Evolutionary conservation across 1,284 basidiomycete species (phyloP), one percentile per base, ranked within the genome.

Genomic region (Melampsora larici-populina): DNA sequence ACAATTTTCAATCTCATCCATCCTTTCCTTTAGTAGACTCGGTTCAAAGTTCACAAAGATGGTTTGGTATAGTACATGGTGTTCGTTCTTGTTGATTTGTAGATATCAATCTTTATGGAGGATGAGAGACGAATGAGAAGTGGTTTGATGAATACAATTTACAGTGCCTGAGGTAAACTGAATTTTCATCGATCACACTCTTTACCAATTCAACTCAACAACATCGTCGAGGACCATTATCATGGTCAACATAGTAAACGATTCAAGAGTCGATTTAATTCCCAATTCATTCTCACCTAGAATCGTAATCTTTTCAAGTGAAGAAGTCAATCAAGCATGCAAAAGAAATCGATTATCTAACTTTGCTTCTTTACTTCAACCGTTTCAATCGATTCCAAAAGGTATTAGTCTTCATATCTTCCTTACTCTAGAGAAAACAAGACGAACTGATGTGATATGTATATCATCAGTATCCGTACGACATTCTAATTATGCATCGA

Each of bases 301-400:
- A 26, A 78, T 80, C 7, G 78, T 71, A 6, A 51, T 80, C 7
- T 80, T 80, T 55, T 36, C 79, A 8, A 79, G 79, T 26, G 26
- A 72, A 7, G 79, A 80, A 24, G 71, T 79, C 18, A 73, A 79
- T 36, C 43, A 78, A n/a, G 36, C 49, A 18, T 79, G 78, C 33
- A 29, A n/a, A n/a, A 70, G 64, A 29, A 81, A 80, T 62, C 69
- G 74, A 21, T 70, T 81, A 6, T 26, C 62, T 31, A 69, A 78
- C 70, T 69, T 81, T 65, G 80, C 78, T 36, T 64, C 58, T 51
- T 75, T 81, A 29, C 64, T 81, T 5, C 78, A 77, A 49, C 80
- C 80, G 40, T 81, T 78, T 72, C 73, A 80, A 15, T 63, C 31
- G 9, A 70, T 77, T 18, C 36, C 60, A 18, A 46, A 63, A 48